These are phyloP conservation scores for Pezicula neosporulosa DNA, from an alignment of 2,329 filamentous ascomycete genomes.

Conservation along the genomic window DNA sequence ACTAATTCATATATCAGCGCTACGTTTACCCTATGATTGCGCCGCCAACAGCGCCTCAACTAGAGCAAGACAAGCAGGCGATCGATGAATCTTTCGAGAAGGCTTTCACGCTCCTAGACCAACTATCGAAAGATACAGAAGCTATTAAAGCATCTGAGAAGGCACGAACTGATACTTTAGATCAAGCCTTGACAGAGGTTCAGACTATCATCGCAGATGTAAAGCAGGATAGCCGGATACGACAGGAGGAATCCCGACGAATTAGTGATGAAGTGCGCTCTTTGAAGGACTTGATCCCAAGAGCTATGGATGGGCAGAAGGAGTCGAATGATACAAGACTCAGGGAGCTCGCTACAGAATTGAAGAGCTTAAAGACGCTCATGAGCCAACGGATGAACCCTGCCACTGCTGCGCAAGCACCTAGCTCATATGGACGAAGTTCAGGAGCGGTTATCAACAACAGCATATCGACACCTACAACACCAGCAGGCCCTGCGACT, in stretches of 20 bases:
- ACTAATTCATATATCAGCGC: conserved; percentile 48
- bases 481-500: conserved; percentile 7
- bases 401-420: conserved; percentile 13
- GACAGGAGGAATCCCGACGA: conserved; percentile 84
- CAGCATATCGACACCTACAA: conserved; percentile 5
- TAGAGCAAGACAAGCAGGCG: conserved; percentile 89
- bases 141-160: conserved; percentile 84
- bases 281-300: conserved; percentile 82
- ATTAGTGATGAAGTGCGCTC: conserved; percentile 82
- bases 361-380: conserved; percentile 89
- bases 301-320: conserved; percentile 84
- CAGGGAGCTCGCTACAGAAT: conserved; percentile 79
- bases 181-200: conserved; percentile 77
- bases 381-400: conserved; percentile 61
- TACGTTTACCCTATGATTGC: conserved; percentile 90
- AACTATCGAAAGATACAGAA: conserved; percentile 86
- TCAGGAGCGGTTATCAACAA: conserved; percentile 5
- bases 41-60: conserved; percentile 87
- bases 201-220: conserved; percentile 79
- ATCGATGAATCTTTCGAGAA: conserved; percentile 94
- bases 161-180: conserved; percentile 77
- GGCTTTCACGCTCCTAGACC: conserved; percentile 87
- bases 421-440: conserved; percentile 24
- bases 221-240: conserved; percentile 74
- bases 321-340: conserved; percentile 77